These are phyloP conservation scores for Wallacemonas sp. DNA, from an alignment of 208 protist genomes.

Conservation along the genomic window DNA sequence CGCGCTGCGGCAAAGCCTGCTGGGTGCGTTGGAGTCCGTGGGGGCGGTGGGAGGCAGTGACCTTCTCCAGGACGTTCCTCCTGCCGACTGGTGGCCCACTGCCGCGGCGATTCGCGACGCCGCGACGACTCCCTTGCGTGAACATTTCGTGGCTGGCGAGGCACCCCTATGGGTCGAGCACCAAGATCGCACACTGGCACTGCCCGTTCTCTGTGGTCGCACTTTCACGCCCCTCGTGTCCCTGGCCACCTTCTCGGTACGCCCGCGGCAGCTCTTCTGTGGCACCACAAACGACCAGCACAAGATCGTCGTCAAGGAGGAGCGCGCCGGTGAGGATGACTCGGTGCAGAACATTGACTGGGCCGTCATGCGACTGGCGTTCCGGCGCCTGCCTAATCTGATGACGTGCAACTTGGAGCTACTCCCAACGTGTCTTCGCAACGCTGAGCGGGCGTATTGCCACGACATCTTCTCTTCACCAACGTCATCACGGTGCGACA, in stretches of 20 bases:
- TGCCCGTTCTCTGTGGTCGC: conserved; percentile 14
- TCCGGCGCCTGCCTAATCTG: conserved; percentile 43
- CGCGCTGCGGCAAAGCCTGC: neutral
- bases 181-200: neutral
- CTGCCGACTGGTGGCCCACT: neutral
- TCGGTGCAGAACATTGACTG: conserved; percentile 36
- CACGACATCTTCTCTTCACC: conserved; percentile 22
- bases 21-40: too few species aligned
- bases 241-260: conserved; percentile 36
- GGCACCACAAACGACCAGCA: conserved; percentile 29
- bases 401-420: conserved; percentile 46
- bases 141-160: conserved; percentile 7
- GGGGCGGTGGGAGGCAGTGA: too few species aligned
- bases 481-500: too few species aligned
- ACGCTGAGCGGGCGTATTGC: conserved; percentile 46
- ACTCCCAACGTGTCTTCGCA: conserved; percentile 44
- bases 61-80: too few species aligned
- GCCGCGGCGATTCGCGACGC: neutral
- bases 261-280: conserved; percentile 43
- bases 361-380: conserved; percentile 41
- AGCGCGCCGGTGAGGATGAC: neutral
- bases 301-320: conserved; percentile 17
- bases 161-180: conserved; percentile 15
- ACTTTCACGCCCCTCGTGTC: conserved; percentile 29
- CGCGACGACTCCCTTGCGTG: too few species aligned